Conservation (phyloP, 495 filamentous ascomycete genomes). For the Penicillium diatomitis region DNA sequence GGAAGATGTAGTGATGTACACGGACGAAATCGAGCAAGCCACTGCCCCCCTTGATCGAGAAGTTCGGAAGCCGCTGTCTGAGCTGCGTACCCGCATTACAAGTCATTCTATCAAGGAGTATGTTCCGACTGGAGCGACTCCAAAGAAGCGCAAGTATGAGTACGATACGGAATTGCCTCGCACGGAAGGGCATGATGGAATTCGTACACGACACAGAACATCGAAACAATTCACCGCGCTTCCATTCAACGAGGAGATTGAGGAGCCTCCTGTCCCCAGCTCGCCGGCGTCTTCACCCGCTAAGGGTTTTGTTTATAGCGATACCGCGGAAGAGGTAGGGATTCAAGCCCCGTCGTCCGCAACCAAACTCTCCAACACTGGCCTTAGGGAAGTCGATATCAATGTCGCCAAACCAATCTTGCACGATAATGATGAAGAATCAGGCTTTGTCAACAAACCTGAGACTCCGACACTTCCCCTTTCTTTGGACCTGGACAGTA, state of each 20-base stretch:
- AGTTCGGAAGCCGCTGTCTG: conserved; percentile 56
- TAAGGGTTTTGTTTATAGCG: conserved; percentile 37
- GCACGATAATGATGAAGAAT: conserved; percentile 16
- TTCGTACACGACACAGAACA: conserved; percentile 51
- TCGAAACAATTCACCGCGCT: conserved; percentile 29
- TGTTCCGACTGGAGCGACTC: conserved; percentile 73
- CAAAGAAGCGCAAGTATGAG: conserved; percentile 63
- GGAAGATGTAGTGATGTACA: conserved; percentile 49
- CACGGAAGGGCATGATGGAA: conserved; percentile 59
- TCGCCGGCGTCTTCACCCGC: conserved; percentile 24
- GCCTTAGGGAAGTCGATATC: conserved; percentile 48
- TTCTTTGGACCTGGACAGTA: conserved; percentile 10
- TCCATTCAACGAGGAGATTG: conserved; percentile 26
- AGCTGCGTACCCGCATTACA: conserved; percentile 57
- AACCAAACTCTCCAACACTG: conserved; percentile 33
- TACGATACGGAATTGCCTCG: conserved; percentile 69
- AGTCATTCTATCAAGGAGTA: conserved; percentile 64
- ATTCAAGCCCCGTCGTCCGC: conserved; percentile 26
- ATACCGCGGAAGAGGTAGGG: conserved; percentile 35
- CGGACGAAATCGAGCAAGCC: conserved; percentile 40
- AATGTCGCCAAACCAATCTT: conserved; percentile 37
- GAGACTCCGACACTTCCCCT: conserved; percentile 10
- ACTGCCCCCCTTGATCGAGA: conserved; percentile 50
- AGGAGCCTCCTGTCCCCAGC: conserved; percentile 12
- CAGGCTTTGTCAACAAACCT: conserved; percentile 8